These are phyloP conservation scores for Sindora glabra DNA, from an alignment of 306 rosid genomes.

Conservation along the genomic window DNA sequence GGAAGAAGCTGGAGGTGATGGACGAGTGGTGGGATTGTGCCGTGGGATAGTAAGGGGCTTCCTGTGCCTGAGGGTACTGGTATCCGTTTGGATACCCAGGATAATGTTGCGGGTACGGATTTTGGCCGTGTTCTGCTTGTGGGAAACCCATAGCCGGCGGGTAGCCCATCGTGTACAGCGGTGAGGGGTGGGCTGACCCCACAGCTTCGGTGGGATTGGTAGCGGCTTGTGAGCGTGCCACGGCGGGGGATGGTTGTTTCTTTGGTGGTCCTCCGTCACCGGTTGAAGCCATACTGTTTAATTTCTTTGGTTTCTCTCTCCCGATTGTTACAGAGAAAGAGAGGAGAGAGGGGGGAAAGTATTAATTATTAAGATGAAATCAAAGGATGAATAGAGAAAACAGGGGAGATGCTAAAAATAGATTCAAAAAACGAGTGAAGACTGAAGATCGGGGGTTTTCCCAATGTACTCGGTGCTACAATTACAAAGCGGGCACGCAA, in stretches of 20 bases:
- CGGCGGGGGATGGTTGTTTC: neutral
- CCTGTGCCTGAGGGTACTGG: neutral
- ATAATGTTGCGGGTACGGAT: neutral
- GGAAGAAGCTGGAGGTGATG: neutral
- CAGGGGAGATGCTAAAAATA: too few species aligned
- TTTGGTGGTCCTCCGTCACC: neutral
- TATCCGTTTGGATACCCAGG: neutral
- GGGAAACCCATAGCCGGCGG: constrained; percentile 2
- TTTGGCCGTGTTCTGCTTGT: neutral
- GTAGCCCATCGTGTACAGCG: constrained; percentile 14
- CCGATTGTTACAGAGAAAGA: neutral
- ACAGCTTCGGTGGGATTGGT: neutral
- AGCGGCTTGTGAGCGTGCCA: neutral
- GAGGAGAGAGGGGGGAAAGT: neutral
- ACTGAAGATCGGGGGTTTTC: too few species aligned
- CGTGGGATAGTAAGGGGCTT: neutral
- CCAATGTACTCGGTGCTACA: too few species aligned
- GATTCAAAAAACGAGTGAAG: too few species aligned
- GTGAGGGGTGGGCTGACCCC: neutral
- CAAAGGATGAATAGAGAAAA: too few species aligned
- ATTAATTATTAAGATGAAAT: too few species aligned
- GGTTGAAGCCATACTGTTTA: constrained; percentile 1
- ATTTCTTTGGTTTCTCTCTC: constrained; percentile 16
- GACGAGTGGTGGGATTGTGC: neutral
- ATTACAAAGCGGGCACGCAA: too few species aligned